Conservation (phyloP, 257 asterid species). For the Paraleonurus japonicus region DNA sequence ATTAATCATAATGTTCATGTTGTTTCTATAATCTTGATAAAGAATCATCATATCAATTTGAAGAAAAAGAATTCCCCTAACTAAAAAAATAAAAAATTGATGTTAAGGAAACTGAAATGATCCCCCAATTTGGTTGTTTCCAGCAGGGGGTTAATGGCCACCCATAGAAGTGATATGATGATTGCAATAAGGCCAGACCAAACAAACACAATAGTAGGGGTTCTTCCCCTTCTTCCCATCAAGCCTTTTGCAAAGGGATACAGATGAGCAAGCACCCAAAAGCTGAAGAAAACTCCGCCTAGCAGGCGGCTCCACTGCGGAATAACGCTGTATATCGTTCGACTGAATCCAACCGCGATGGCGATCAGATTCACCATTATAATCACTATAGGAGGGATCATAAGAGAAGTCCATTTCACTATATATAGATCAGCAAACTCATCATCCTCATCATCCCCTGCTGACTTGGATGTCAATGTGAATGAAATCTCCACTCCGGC, state of each 20-base stretch:
- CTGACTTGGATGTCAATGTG: conserved; percentile 57
- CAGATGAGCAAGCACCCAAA: conserved; percentile 67
- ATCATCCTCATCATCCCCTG: conserved; percentile 52
- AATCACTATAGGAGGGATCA: conserved; percentile 62
- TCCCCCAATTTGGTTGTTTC: conserved; percentile 48
- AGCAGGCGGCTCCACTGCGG: conserved; percentile 62
- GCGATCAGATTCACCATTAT: conserved; percentile 55
- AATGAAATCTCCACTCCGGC: conserved; percentile 61
- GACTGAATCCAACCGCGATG: conserved; percentile 50
- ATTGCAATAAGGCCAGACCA: conserved; percentile 66
- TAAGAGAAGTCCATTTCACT: conserved; percentile 57
- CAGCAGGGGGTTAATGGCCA: conserved; percentile 55
- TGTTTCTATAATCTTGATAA: conserved; percentile 4
- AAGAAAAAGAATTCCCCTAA: not conserved
- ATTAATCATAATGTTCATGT: not conserved
- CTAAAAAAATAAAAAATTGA: not conserved
- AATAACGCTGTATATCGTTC: conserved; percentile 53
- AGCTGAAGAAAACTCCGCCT: conserved; percentile 61
- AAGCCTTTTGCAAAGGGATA: conserved; percentile 64
- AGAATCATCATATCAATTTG: not conserved
- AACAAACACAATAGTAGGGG: conserved; percentile 57
- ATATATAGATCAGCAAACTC: conserved; percentile 50
- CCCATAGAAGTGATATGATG: conserved; percentile 57
- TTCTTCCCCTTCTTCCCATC: conserved; percentile 62
- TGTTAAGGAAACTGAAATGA: conserved; percentile 50